These are phyloP conservation scores for Eremothecium cymbalariae DNA, from an alignment of 1,139 yeast genomes.

Conservation along the genomic window DNA sequence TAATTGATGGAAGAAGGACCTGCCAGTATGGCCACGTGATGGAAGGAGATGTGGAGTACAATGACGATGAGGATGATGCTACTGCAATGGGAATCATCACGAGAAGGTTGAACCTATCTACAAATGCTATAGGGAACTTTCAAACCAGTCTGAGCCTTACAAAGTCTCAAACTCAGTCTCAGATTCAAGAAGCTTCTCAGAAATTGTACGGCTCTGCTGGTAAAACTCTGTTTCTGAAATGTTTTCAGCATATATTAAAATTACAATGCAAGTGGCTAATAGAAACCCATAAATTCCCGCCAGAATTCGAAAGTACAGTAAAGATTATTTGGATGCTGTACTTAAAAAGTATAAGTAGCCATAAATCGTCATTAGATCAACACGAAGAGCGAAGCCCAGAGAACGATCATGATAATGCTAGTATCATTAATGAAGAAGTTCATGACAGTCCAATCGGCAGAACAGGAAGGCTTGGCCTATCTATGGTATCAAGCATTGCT, in stretches of 20 bases:
- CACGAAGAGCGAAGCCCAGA: constrained; percentile 32
- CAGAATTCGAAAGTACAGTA: constrained; percentile 37
- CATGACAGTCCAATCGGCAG: constrained; percentile 5
- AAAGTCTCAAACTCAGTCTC: constrained; percentile 18
- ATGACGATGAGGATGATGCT: constrained; percentile 61
- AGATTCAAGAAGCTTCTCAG: constrained; percentile 18
- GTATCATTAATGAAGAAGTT: neutral
- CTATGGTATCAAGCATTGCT: constrained; percentile 21
- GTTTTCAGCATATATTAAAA: constrained; percentile 49
- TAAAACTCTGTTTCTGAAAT: constrained; percentile 38
- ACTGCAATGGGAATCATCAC: constrained; percentile 41
- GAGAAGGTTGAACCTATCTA: constrained; percentile 45
- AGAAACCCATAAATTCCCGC: constrained; percentile 30
- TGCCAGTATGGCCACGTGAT: constrained; percentile 89
- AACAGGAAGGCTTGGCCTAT: constrained; percentile 13
- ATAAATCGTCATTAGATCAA: constrained; percentile 9
- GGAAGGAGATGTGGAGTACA: constrained; percentile 70
- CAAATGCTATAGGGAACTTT: constrained; percentile 29
- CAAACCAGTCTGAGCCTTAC: constrained; percentile 24
- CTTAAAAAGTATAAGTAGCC: constrained; percentile 23
- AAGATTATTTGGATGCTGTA: constrained; percentile 46
- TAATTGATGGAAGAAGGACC: constrained; percentile 65
- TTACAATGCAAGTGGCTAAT: constrained; percentile 41
- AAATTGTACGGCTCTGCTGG: constrained; percentile 50
- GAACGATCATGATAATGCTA: constrained; percentile 23